Conservation (phyloP, 1,284 basidiomycete genomes). For the Vanrija sp. region DNA sequence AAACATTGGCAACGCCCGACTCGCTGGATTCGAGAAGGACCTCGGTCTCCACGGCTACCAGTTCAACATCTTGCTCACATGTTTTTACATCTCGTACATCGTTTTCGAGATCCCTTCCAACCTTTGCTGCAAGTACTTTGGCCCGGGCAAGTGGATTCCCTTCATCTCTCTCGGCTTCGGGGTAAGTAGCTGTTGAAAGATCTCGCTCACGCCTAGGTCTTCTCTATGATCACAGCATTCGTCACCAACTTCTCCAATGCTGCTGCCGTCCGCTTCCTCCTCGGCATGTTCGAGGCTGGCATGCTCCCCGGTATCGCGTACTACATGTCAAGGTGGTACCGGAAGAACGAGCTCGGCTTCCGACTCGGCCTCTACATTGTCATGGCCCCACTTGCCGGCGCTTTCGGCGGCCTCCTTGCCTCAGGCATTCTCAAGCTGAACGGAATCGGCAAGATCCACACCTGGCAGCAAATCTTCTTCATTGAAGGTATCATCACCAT, state of each 20-base stretch:
- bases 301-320: slow-evolving; percentile 24
- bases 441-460: slow-evolving; percentile 10
- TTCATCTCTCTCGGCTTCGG: slow-evolving; percentile 18
- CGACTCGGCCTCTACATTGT: slow-evolving; percentile 20
- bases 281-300: slow-evolving; percentile 27
- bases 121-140: slow-evolving; percentile 17
- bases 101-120: slow-evolving; percentile 16
- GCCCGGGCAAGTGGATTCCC: slow-evolving; percentile 14
- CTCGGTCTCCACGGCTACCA: not conserved
- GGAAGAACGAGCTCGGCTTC: slow-evolving; percentile 17
- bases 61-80: not conserved
- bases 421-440: slow-evolving; percentile 13
- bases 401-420: slow-evolving; percentile 19
- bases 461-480: slow-evolving; percentile 19
- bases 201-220: slow-evolving; percentile 1
- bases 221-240: slow-evolving; percentile 23
- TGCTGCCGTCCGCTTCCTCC: slow-evolving; percentile 22
- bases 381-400: slow-evolving; percentile 16
- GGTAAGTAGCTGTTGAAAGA: not conserved
- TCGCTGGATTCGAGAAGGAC: slow-evolving; percentile 1
- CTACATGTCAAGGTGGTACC: slow-evolving; percentile 22
- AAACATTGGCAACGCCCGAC: slow-evolving; percentile 19
- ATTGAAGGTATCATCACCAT: slow-evolving; percentile 20
- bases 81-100: slow-evolving; percentile 42
- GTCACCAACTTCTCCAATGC: slow-evolving; percentile 30